Conservation (phyloP, 2,329 filamentous ascomycete genomes). For the Cordyceps militaris region DNA sequence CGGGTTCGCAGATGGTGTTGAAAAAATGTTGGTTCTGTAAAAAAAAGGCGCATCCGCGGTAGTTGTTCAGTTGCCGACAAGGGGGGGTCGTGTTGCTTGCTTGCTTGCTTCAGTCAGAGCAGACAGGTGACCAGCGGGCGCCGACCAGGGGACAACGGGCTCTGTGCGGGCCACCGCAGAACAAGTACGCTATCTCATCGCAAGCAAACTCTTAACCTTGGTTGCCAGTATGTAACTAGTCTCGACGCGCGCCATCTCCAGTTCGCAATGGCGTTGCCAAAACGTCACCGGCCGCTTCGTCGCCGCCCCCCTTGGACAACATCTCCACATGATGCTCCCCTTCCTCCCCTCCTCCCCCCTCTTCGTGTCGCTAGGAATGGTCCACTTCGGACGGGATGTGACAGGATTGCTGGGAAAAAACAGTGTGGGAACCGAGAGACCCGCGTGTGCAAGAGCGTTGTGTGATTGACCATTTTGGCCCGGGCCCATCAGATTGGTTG, state of each 20-base stretch:
- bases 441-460: too few species aligned
- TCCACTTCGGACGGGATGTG: conserved; percentile 11
- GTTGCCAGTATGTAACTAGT: too few species aligned
- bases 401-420: neutral
- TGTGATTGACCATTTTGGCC: conserved; percentile 7
- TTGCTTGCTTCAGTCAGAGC: too few species aligned
- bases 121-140: neutral
- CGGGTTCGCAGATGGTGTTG: neutral
- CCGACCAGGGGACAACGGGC: neutral
- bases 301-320: neutral
- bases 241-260: neutral
- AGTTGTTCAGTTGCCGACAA: neutral
- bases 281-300: neutral
- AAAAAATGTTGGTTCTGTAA: neutral
- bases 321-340: neutral
- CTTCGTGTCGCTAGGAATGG: neutral
- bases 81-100: too few species aligned
- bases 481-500: conserved; percentile 11
- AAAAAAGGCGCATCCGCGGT: neutral
- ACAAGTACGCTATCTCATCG: too few species aligned
- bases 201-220: too few species aligned
- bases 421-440: too few species aligned
- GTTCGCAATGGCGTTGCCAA: neutral
- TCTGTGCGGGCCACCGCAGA: neutral
- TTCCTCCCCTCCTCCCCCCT: neutral